Evolutionary conservation across 495 filamentous ascomycete genomes (phyloP).

Genomic region (Penicillium roqueforti): DNA sequence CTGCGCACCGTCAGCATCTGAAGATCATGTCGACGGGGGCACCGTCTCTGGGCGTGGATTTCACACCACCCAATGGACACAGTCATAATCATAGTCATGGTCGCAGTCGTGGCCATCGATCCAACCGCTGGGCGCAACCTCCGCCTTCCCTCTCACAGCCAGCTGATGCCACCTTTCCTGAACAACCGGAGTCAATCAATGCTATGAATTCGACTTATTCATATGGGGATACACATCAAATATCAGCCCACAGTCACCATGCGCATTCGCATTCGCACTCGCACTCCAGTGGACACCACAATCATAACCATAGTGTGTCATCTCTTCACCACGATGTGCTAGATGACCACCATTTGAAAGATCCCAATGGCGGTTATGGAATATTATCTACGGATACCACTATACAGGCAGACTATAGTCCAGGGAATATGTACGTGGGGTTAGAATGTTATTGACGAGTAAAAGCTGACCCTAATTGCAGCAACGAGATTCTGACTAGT

Average conservation of each 20-base stretch:
- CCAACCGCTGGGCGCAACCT: constrained; percentile 32
- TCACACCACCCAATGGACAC: constrained; percentile 28
- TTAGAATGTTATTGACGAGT: neutral
- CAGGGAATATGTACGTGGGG: constrained; percentile 16
- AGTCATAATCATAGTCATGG: constrained; percentile 31
- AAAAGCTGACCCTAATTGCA: constrained; percentile 19
- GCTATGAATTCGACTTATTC: constrained; percentile 13
- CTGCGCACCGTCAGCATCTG: constrained; percentile 7
- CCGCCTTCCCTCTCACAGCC: constrained; percentile 31
- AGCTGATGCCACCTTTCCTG: constrained; percentile 14
- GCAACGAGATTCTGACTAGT: constrained; percentile 32
- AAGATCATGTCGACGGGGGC: constrained; percentile 41
- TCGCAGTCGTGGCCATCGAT: constrained; percentile 41
- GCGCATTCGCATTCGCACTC: constrained; percentile 31
- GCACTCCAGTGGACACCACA: constrained; percentile 25
- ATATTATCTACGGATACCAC: neutral
- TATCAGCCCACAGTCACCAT: constrained; percentile 8
- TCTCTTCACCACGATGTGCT: constrained; percentile 14
- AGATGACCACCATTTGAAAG: constrained; percentile 12
- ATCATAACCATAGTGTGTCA: constrained; percentile 16
- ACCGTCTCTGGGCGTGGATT: constrained; percentile 31
- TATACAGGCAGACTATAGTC: neutral
- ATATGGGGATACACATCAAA: constrained; percentile 20
- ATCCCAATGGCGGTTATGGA: neutral
- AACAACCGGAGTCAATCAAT: constrained; percentile 19